phyloP scores from a whole-genome alignment of 768 basidiomycete species.

The Pleurotus djamor region DNA sequence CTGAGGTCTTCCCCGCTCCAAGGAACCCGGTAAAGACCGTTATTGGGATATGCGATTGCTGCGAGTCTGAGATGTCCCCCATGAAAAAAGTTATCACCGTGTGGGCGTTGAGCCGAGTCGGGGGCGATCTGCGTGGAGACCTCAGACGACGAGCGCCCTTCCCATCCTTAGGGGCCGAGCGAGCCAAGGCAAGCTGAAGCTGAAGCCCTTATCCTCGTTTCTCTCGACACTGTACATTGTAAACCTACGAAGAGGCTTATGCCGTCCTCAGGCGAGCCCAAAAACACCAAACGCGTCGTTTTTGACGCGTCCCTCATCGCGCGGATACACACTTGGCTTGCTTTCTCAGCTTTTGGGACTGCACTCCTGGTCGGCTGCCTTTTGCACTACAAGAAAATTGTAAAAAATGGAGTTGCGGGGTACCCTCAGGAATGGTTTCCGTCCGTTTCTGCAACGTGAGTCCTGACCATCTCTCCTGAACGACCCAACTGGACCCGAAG shows the following conservation, averaged over 20 bases:
- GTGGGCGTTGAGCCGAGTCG: too few species aligned
- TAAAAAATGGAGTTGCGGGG: slow-evolving; percentile 79
- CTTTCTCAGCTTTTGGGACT: slow-evolving; percentile 58
- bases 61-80: background rate
- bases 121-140: too few species aligned
- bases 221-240: too few species aligned
- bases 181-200: too few species aligned
- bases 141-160: too few species aligned
- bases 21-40: slow-evolving; percentile 97
- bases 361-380: slow-evolving; percentile 64
- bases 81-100: background rate
- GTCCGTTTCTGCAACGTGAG: slow-evolving; percentile 82
- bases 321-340: slow-evolving; percentile 63
- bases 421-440: slow-evolving; percentile 92
- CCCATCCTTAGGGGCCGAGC: too few species aligned
- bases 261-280: background rate
- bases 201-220: background rate
- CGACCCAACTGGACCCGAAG: background rate
- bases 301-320: slow-evolving; percentile 57
- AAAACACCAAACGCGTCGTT: slow-evolving; percentile 11
- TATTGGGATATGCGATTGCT: slow-evolving; percentile 61
- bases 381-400: slow-evolving; percentile 81
- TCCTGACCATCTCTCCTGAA: slow-evolving; percentile 8
- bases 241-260: background rate
- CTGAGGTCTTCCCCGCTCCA: slow-evolving; percentile 76